Conservation (phyloP, 495 filamentous ascomycete species). For the Cercophora samala region DNA sequence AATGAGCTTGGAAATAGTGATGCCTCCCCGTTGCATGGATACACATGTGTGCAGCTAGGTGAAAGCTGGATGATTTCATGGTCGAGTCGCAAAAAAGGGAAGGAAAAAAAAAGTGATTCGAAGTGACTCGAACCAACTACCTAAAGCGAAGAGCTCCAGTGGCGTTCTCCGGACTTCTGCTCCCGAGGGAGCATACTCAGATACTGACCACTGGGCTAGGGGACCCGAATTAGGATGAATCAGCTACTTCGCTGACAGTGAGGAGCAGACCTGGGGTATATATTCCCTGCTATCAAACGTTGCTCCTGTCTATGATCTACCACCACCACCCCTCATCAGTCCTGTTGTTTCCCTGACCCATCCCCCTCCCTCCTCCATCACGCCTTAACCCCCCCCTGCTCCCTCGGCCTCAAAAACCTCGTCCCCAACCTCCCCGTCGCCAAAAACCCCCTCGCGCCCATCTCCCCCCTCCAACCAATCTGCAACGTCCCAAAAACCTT, state of each 20-base stretch:
- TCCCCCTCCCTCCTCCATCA: neutral
- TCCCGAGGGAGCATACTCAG: neutral
- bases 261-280: neutral
- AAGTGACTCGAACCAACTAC: neutral
- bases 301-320: neutral
- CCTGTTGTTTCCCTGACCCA: neutral
- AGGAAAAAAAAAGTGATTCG: no score
- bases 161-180: neutral
- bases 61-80: no score
- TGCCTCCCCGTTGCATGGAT: no score
- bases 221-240: neutral
- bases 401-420: slow-evolving; percentile 28
- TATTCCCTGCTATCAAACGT: neutral
- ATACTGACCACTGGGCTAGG: neutral
- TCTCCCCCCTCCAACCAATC: slow-evolving; percentile 81
- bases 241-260: neutral
- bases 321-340: no score
- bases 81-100: no score
- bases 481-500: slow-evolving; percentile 73
- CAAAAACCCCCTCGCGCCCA: slow-evolving; percentile 86
- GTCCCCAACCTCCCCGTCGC: slow-evolving; percentile 79
- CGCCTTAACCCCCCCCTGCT: slow-evolving; percentile 1
- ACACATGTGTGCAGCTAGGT: no score
- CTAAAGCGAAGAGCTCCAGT: neutral
- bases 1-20: no score